These are phyloP conservation scores for Coelastrella sp. DNA, from an alignment of 139 green algal species.

Conservation along the genomic window DNA sequence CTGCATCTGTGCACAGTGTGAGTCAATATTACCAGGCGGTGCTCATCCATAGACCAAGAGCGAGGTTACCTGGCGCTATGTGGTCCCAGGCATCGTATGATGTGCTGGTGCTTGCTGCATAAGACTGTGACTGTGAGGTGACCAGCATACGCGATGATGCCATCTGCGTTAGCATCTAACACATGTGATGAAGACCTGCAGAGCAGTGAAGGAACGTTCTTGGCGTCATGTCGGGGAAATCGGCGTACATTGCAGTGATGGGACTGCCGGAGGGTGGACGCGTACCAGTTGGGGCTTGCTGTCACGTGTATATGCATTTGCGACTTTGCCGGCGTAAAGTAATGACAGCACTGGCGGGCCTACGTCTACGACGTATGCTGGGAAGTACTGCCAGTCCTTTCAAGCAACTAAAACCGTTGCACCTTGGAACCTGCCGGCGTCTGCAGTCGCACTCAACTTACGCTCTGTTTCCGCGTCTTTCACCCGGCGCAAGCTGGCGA, in stretches of 20 bases:
- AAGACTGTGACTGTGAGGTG: conserved; percentile 31
- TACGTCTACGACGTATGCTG: neutral
- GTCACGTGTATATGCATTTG: conserved; percentile 10
- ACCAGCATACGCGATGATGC: conserved; percentile 14
- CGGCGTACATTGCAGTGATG: too few relatives aligned
- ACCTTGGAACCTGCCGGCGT: neutral
- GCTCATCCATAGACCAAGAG: neutral
- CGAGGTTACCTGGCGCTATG: conserved; percentile 22
- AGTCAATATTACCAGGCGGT: too few relatives aligned
- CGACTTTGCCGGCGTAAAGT: too few relatives aligned
- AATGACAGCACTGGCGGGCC: too few relatives aligned
- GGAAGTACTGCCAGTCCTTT: neutral
- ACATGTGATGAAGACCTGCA: conserved; percentile 26
- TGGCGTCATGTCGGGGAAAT: too few relatives aligned
- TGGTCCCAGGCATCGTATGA: conserved; percentile 26
- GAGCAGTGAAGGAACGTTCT: too few relatives aligned
- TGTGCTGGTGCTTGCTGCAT: neutral
- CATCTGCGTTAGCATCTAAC: neutral
- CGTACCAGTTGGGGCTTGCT: conserved; percentile 12
- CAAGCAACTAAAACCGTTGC: neutral
- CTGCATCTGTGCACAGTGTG: too few relatives aligned
- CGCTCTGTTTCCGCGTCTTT: too few relatives aligned
- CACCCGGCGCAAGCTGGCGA: too few relatives aligned
- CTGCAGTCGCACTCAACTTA: neutral
- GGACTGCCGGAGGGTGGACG: neutral